A percentile compares a stretch with the other conserved stretches of the same genome.
phyloP scores from a whole-genome alignment of 768 basidiomycete species.

The Boletus barrowsii region DNA sequence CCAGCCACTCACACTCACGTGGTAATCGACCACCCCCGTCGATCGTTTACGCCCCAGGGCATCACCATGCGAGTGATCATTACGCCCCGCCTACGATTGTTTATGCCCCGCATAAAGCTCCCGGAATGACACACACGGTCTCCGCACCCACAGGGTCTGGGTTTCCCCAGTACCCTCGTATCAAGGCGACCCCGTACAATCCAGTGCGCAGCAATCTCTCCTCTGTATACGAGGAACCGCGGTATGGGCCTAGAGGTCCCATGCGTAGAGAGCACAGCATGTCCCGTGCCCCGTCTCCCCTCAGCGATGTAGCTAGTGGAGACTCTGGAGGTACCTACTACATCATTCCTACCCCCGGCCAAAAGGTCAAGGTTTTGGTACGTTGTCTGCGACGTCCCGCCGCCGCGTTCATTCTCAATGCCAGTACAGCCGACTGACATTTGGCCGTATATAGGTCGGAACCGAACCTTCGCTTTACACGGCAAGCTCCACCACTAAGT shows the following conservation, averaged over 20 bases:
- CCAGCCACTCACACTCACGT: slow-evolving; percentile 37
- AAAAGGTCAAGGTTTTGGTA: slow-evolving; percentile 73
- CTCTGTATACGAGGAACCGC: slow-evolving; percentile 39
- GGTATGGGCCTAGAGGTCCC: slow-evolving; percentile 28
- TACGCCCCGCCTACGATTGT: slow-evolving; percentile 62
- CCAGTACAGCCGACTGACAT: slow-evolving; percentile 27
- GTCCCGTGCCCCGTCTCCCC: slow-evolving; percentile 36
- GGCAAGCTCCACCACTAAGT: slow-evolving; percentile 56
- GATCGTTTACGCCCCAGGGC: slow-evolving; percentile 56
- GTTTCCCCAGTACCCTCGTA: slow-evolving; percentile 40
- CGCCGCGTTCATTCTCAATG: slow-evolving; percentile 5
- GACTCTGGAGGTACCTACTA: slow-evolving; percentile 74
- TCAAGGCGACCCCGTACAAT: slow-evolving; percentile 42
- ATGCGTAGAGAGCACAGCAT: slow-evolving; percentile 27
- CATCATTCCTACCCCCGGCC: slow-evolving; percentile 65
- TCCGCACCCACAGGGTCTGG: slow-evolving; percentile 49
- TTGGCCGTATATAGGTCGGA: slow-evolving; percentile 33
- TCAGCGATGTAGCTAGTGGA: slow-evolving; percentile 42
- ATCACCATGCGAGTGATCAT: slow-evolving; percentile 42
- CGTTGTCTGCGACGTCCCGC: slow-evolving; percentile 31
- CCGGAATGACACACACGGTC: slow-evolving; percentile 67
- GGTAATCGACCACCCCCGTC: slow-evolving; percentile 46
- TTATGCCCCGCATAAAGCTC: slow-evolving; percentile 52
- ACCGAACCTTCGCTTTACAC: slow-evolving; percentile 53
- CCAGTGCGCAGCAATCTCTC: slow-evolving; percentile 35